A percentile compares a stretch with the other conserved stretches of the same genome.
phyloP scores from a whole-genome alignment of 495 filamentous ascomycete genomes.

The Aspergillus affinis region DNA sequence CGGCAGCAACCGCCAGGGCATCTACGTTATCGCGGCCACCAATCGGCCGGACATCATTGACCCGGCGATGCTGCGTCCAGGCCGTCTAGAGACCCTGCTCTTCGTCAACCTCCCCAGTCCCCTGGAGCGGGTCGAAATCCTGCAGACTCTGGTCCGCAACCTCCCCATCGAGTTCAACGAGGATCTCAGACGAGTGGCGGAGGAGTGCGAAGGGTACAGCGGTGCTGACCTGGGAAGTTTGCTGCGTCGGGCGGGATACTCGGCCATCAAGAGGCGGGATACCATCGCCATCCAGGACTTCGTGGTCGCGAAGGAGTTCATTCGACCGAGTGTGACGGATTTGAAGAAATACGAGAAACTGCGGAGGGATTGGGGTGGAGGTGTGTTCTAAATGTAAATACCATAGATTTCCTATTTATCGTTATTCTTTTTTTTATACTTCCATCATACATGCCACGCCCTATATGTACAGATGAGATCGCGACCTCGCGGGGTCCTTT shows the following conservation, averaged over 20 bases:
- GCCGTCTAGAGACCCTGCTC: conserved; percentile 82
- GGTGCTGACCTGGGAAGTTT: conserved; percentile 86
- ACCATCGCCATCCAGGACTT: conserved; percentile 73
- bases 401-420: conserved; percentile 1
- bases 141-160: conserved; percentile 73
- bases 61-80: conserved; percentile 89
- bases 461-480: background rate
- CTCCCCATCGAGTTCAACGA: conserved; percentile 53
- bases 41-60: conserved; percentile 97
- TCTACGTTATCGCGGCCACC: conserved; percentile 94
- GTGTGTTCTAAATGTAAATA: conserved; percentile 26
- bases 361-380: conserved; percentile 48
- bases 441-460: background rate
- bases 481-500: background rate
- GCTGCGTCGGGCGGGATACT: conserved; percentile 72
- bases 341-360: conserved; percentile 67
- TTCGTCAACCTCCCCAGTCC: conserved; percentile 85
- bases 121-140: conserved; percentile 80
- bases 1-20: conserved; percentile 69
- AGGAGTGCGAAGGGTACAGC: conserved; percentile 79
- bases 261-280: conserved; percentile 65
- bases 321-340: conserved; percentile 80
- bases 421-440: background rate
- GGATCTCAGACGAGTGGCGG: conserved; percentile 55
- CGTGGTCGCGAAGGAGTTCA: conserved; percentile 64